Conservation (phyloP, 768 basidiomycete genomes). For the Hypsizygus marmoreus region DNA sequence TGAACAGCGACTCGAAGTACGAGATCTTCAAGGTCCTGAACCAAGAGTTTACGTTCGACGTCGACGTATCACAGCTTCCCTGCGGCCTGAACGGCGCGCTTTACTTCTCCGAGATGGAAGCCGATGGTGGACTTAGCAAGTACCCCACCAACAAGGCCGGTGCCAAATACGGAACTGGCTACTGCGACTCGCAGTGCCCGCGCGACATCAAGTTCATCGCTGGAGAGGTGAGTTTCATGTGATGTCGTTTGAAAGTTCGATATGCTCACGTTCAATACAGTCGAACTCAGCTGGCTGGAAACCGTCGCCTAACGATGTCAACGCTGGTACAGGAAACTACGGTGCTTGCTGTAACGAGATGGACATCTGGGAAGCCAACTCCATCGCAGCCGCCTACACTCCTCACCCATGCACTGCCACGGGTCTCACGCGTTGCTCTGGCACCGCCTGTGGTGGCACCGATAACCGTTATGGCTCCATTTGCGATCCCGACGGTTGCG, state of each 20-base stretch:
- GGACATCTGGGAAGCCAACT: slow-evolving; percentile 64
- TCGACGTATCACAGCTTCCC: slow-evolving; percentile 55
- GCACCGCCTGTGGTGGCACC: slow-evolving; percentile 36
- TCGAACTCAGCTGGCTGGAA: slow-evolving; percentile 49
- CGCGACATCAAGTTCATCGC: slow-evolving; percentile 64
- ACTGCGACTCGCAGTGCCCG: slow-evolving; percentile 68
- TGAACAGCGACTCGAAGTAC: slow-evolving; percentile 1
- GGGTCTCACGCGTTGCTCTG: slow-evolving; percentile 43
- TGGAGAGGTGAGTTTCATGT: slow-evolving; percentile 41
- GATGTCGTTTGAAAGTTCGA: background rate
- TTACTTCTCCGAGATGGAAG: slow-evolving; percentile 62
- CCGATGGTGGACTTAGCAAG: slow-evolving; percentile 50
- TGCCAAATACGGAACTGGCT: slow-evolving; percentile 58
- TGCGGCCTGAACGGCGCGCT: slow-evolving; percentile 65
- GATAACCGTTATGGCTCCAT: slow-evolving; percentile 40
- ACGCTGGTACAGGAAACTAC: slow-evolving; percentile 45
- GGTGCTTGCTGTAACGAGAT: slow-evolving; percentile 60
- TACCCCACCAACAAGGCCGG: slow-evolving; percentile 57
- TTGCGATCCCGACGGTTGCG: slow-evolving; percentile 60
- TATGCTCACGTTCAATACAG: slow-evolving; percentile 23
- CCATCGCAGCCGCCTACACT: slow-evolving; percentile 48
- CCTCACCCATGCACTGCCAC: slow-evolving; percentile 48
- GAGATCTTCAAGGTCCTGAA: no score
- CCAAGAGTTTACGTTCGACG: no score
- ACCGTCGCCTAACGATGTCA: slow-evolving; percentile 35